phyloP scores from a whole-genome alignment of 2,329 filamentous ascomycete species.

The Trichoderma sp. region DNA sequence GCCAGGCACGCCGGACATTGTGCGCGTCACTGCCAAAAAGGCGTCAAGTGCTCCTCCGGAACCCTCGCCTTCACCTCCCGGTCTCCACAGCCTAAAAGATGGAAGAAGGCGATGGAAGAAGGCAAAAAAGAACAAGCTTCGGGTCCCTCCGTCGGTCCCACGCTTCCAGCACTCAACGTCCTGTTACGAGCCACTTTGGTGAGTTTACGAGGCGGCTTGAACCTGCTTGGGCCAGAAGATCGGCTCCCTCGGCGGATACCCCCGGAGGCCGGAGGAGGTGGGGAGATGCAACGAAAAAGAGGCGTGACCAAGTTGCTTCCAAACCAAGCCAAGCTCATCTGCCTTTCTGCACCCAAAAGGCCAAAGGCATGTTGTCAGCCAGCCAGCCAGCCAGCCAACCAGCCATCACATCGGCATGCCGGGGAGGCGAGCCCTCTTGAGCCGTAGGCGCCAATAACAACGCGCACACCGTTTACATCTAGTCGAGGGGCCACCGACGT shows the following conservation, averaged over 20 bases:
- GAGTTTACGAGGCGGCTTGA: neutral
- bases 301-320: constrained; percentile 10
- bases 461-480: neutral
- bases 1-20: neutral
- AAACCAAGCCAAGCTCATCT: neutral
- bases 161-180: neutral
- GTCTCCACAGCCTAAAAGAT: neutral
- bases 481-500: neutral
- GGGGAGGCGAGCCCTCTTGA: neutral
- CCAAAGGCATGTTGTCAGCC: constrained; percentile 1
- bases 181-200: neutral
- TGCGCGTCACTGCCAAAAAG: too few relatives aligned
- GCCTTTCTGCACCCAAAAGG: neutral
- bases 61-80: constrained; percentile 10
- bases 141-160: neutral
- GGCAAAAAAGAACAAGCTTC: neutral
- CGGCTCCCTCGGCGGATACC: constrained; percentile 23
- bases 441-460: constrained; percentile 19
- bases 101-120: neutral
- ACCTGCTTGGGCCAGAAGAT: constrained; percentile 13
- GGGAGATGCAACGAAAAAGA: neutral
- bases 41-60: too few relatives aligned
- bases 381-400: neutral
- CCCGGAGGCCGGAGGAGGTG: neutral
- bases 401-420: constrained; percentile 5